Conservation (phyloP, 2,329 filamentous ascomycete genomes). For the Neonectria hederae region DNA sequence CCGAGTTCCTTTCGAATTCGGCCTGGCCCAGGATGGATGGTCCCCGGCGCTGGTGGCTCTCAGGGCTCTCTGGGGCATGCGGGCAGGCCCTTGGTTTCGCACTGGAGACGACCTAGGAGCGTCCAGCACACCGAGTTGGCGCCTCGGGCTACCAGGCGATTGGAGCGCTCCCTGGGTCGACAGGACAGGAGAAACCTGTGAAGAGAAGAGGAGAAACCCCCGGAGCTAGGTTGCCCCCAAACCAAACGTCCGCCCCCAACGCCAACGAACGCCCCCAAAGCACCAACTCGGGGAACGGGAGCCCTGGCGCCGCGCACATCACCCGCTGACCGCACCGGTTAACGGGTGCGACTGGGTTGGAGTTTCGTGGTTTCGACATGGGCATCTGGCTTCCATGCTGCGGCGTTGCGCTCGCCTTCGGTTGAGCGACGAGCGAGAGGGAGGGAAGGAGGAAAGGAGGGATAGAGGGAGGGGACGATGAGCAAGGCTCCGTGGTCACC, state of each 20-base stretch:
- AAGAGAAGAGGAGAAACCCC: constrained; percentile 21
- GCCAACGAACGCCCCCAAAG: constrained; percentile 33
- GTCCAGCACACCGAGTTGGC: constrained; percentile 20
- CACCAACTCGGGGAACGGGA: constrained; percentile 38
- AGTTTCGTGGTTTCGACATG: constrained; percentile 6
- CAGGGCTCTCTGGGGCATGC: constrained; percentile 28
- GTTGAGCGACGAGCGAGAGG: constrained; percentile 27
- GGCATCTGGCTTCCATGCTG: constrained; percentile 9
- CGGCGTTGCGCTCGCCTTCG: constrained; percentile 17
- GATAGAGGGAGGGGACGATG: background rate
- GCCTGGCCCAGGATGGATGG: constrained; percentile 19
- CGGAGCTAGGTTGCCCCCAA: constrained; percentile 26
- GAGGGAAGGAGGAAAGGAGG: constrained; percentile 3
- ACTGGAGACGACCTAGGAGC: constrained; percentile 10
- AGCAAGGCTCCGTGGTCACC: constrained; percentile 19
- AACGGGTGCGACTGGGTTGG: constrained; percentile 2
- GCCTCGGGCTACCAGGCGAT: constrained; percentile 33
- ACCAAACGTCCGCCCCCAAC: constrained; percentile 34
- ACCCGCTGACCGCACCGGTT: constrained; percentile 7
- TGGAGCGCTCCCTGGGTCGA: constrained; percentile 33
- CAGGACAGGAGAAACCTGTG: constrained; percentile 21
- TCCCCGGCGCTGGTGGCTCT: constrained; percentile 15
- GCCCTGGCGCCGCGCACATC: constrained; percentile 32
- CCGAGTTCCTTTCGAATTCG: constrained; percentile 32
- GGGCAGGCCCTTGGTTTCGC: constrained; percentile 31